phyloP scores from a whole-genome alignment of 208 protist species.

The Acanthamoeba triangularis region DNA sequence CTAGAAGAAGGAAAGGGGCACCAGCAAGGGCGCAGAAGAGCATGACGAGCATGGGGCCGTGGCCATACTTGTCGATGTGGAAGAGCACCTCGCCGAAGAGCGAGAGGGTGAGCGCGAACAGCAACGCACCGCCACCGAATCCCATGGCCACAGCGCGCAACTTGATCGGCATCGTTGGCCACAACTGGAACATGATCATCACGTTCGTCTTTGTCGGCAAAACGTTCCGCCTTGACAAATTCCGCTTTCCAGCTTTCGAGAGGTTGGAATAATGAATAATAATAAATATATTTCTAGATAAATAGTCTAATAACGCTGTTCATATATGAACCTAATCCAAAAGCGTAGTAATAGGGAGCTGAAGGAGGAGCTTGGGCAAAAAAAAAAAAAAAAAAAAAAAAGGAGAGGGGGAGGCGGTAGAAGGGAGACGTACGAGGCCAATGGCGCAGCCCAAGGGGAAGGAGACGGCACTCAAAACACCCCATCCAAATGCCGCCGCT shows the following conservation, averaged over 20 bases:
- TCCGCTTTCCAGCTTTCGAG: no score
- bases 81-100: not conserved
- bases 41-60: conserved; percentile 25
- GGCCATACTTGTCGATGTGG: conserved; percentile 28
- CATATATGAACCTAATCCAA: no score
- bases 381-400: no score
- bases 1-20: not conserved
- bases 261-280: no score
- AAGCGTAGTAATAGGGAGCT: no score
- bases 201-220: no score
- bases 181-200: no score
- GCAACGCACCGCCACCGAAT: not conserved
- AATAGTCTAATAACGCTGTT: no score
- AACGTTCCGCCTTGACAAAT: no score
- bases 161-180: not conserved
- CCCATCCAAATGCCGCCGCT: not conserved
- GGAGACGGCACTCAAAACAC: not conserved
- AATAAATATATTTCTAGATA: no score
- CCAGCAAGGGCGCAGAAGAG: not conserved
- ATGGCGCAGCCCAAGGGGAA: not conserved
- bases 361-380: no score
- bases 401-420: no score
- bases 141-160: not conserved
- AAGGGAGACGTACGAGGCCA: not conserved
- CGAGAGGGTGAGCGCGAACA: not conserved